Base-by-base conservation (phyloP, 495 filamentous ascomycete genomes). In the Neurospora terricola region DNA sequence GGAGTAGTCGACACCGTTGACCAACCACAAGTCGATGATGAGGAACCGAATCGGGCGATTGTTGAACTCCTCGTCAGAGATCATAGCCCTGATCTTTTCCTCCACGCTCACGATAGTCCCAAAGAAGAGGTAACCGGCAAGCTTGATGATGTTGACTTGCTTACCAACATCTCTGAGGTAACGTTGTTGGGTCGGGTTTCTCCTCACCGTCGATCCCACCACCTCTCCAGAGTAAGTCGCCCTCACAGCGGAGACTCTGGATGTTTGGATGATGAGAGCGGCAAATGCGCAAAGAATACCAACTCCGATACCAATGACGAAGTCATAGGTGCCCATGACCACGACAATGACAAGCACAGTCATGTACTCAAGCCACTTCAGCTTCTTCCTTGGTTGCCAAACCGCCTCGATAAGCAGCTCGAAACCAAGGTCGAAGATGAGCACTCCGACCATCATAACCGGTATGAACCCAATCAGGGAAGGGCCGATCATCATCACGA, bases 51-150 rank as follows among this genome's bases (percentile, higher is more conserved):
- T 97, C 1, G 94, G 95, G 36, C 88, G 89, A 68, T 84, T 78
- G 42, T 83, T 83, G 80, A 97, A 97, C 2, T 89, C 87, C 69
- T 97, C 90, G 27, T 96, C 93, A 48, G 93, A 88, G 38, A 98
- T 91, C 69, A 98, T 82, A 2, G 85, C 88, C 27, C 94, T 88
- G 77, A 97, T 93, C 71, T 91, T 91, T 71, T 92, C 91, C 81
- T 99, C 96, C 4, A 99, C 94, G 39, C 91, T 91, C 38, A 97
- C 94, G 71, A 99, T 98, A 0, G 94, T 97, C 7, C 96, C 96
- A 76, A 99, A 99, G 83, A 98, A 99, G 9, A 98, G 87, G 75
- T 93, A 97, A 1, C 96, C 94, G 14, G 91, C 90, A 36, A 98
- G 87, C 81, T 98, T 98, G 74, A 94, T 92, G 71, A 98, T 89